Conservation (phyloP, 2,329 filamentous ascomycete genomes). For the Fusarium pseudonygamai region DNA sequence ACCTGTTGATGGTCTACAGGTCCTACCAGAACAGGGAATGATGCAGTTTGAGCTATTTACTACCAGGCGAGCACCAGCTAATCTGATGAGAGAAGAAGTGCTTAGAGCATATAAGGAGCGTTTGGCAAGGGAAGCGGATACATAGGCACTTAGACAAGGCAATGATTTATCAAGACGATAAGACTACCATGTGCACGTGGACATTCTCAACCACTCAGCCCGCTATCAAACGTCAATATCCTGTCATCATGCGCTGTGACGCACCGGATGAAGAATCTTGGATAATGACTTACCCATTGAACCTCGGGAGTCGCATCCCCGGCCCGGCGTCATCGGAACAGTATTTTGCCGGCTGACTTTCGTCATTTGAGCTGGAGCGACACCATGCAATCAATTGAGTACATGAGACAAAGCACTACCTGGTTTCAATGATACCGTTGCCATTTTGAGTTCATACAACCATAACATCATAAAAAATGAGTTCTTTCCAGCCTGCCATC, state of each 20-base stretch:
- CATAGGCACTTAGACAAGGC: not conserved
- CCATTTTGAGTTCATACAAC: too few relatives aligned
- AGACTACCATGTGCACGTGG: not conserved
- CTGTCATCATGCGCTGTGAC: fast-evolving
- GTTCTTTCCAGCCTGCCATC: not conserved
- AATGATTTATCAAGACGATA: not conserved
- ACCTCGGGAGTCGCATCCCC: not conserved
- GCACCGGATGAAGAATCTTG: not conserved
- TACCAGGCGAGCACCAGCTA: not conserved
- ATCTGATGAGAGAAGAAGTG: not conserved
- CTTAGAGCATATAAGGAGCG: not conserved
- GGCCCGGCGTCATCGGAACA: not conserved
- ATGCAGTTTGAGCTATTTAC: constrained; percentile 19
- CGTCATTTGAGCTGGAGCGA: not conserved
- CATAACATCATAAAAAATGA: too few relatives aligned
- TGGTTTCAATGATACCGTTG: too few relatives aligned
- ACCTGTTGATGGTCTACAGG: constrained; percentile 6
- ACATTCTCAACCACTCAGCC: not conserved
- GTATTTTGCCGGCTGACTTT: not conserved
- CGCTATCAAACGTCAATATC: not conserved
- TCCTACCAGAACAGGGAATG: constrained; percentile 13
- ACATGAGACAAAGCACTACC: too few relatives aligned
- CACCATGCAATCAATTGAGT: fast-evolving
- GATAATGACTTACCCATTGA: not conserved
- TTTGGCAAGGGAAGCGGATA: fast-evolving